Conservation (phyloP, 805 yeast species). For the Candida boidinii region DNA sequence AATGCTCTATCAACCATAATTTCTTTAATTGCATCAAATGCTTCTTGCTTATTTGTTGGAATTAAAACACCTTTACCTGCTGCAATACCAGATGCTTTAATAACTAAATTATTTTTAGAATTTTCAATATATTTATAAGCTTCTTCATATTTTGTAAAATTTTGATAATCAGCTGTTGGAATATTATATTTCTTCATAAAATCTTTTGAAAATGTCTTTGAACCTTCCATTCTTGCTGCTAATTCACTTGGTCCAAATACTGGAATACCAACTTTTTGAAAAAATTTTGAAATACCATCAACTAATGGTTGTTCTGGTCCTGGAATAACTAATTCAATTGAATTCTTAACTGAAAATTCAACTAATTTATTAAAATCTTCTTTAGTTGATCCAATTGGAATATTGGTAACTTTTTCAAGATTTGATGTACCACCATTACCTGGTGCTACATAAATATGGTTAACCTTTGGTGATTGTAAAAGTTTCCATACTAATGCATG, state of each 20-base stretch:
- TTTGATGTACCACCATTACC: constrained; percentile 90
- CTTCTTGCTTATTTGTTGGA: constrained; percentile 79
- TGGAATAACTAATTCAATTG: constrained; percentile 74
- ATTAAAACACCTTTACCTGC: constrained; percentile 98
- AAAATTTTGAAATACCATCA: constrained; percentile 74
- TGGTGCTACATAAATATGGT: constrained; percentile 82
- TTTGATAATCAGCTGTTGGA: constrained; percentile 88
- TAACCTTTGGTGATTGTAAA: constrained; percentile 65
- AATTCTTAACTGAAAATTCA: constrained; percentile 61
- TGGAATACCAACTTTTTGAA: constrained; percentile 80
- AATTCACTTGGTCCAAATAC: constrained; percentile 92
- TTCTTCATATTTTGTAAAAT: constrained; percentile 66
- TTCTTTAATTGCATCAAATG: constrained; percentile 70
- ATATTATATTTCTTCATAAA: constrained; percentile 89
- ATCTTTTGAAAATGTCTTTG: constrained; percentile 87
- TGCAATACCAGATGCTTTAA: constrained; percentile 97
- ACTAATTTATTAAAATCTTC: constrained; percentile 64
- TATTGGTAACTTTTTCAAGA: constrained; percentile 52
- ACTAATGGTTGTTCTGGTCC: constrained; percentile 99
- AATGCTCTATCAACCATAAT: constrained; percentile 87
- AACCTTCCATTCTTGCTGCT: constrained; percentile 95
- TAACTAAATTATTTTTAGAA: constrained; percentile 70
- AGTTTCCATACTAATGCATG: constrained; percentile 94
- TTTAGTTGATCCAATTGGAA: constrained; percentile 57
- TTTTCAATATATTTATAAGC: constrained; percentile 66